Conservation (phyloP, 345 rosid species). For the Bruguiera sexangula region DNA sequence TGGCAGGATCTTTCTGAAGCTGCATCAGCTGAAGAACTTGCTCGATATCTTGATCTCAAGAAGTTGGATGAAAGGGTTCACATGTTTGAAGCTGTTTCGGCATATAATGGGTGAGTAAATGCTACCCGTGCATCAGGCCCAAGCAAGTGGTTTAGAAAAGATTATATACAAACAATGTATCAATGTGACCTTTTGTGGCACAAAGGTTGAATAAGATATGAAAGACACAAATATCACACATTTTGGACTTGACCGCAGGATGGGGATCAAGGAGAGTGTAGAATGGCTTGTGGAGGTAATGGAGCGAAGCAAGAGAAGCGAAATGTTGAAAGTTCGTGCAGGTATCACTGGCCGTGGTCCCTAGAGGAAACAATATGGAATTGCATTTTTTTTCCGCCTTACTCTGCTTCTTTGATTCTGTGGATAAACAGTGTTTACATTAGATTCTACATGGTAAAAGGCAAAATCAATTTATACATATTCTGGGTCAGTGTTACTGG, state of each 20-base stretch:
- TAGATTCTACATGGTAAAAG: constrained; percentile 21
- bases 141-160: too few species aligned
- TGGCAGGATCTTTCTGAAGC: constrained; percentile 82
- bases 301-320: constrained; percentile 97
- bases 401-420: constrained; percentile 31
- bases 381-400: constrained; percentile 2
- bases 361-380: constrained; percentile 16
- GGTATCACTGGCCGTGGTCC: constrained; percentile 41
- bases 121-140: neutral
- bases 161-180: too few species aligned
- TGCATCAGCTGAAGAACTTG: constrained; percentile 74
- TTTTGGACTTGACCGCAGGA: constrained; percentile 39
- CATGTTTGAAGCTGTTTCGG: constrained; percentile 91
- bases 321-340: constrained; percentile 67
- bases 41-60: constrained; percentile 74
- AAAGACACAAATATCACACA: constrained; percentile 2
- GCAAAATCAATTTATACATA: neutral
- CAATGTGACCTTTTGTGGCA: neutral
- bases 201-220: too few species aligned
- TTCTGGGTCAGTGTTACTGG: neutral
- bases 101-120: constrained; percentile 70
- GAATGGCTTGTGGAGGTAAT: constrained; percentile 90
- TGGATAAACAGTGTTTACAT: constrained; percentile 42
- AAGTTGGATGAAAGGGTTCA: constrained; percentile 88
- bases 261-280: constrained; percentile 80